These are phyloP conservation scores for Coprinopsis sp. DNA, from an alignment of 768 basidiomycete genomes.

Conservation along the genomic window DNA sequence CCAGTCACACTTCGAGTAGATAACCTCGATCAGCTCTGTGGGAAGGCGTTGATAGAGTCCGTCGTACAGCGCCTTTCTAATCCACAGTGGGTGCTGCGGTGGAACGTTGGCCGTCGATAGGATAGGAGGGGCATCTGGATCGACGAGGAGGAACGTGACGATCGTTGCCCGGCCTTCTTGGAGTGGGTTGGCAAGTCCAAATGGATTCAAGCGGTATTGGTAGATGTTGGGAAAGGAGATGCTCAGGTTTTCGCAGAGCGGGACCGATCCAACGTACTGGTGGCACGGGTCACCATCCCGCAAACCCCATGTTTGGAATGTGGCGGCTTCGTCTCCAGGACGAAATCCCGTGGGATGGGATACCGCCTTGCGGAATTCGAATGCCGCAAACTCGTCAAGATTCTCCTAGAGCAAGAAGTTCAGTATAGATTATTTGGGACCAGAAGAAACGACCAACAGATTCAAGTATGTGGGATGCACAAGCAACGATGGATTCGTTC, in stretches of 20 bases:
- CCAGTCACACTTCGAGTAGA: constrained; percentile 35
- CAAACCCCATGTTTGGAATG: constrained; percentile 47
- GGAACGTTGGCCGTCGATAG: constrained; percentile 40
- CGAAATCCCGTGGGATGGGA: constrained; percentile 39
- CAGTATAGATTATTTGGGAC: background rate
- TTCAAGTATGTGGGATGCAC: constrained; percentile 36
- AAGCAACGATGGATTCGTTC: constrained; percentile 48
- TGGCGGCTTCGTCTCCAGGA: constrained; percentile 43
- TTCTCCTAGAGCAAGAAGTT: constrained; percentile 35
- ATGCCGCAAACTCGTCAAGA: constrained; percentile 23
- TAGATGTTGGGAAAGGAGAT: constrained; percentile 56
- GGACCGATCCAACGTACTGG: constrained; percentile 41
- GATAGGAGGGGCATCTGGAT: constrained; percentile 37
- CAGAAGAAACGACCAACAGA: constrained; percentile 26
- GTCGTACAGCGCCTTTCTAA: constrained; percentile 32
- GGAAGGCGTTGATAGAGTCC: constrained; percentile 34
- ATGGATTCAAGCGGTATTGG: constrained; percentile 39
- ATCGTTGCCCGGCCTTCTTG: constrained; percentile 40
- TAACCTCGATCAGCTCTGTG: constrained; percentile 38
- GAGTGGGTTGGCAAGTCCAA: constrained; percentile 35
- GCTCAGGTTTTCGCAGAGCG: constrained; percentile 31
- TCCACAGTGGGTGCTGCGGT: constrained; percentile 49
- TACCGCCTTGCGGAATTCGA: constrained; percentile 50
- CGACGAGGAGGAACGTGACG: constrained; percentile 45
- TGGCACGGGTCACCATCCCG: constrained; percentile 41